phyloP scores from a whole-genome alignment of 345 rosid genomes.

The Erysimum cheiranthoides region DNA sequence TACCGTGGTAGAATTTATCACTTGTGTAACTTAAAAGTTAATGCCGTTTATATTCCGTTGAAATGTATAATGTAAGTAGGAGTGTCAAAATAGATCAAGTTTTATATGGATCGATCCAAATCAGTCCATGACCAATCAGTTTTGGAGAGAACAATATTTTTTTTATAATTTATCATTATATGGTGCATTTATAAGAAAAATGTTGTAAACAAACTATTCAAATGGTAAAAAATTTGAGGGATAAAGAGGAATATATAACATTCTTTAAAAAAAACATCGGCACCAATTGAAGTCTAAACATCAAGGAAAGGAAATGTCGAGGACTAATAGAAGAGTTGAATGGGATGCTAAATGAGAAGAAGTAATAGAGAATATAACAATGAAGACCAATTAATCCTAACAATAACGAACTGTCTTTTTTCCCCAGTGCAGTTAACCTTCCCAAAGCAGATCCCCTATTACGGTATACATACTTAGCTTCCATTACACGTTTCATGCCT shows the following conservation, averaged over 20 bases:
- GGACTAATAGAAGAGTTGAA: background rate
- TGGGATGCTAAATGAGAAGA: conserved; percentile 5
- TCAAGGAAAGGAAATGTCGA: background rate
- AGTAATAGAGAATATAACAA: conserved; percentile 5
- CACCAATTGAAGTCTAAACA: background rate
- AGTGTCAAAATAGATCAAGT: too few species aligned
- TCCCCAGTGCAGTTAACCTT: background rate
- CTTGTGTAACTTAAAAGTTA: background rate
- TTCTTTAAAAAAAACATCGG: background rate
- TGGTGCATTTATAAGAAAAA: background rate
- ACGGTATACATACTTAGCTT: background rate
- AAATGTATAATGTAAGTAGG: background rate
- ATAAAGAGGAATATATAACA: background rate
- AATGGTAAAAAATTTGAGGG: background rate
- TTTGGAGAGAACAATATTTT: background rate
- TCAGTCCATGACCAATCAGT: too few species aligned
- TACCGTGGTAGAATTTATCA: background rate
- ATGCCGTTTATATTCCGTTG: background rate
- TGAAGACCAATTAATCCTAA: background rate
- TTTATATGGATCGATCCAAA: too few species aligned
- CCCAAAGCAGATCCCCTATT: conserved; percentile 18
- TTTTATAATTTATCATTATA: background rate
- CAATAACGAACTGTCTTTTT: background rate
- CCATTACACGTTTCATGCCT: background rate
- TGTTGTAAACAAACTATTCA: background rate